These are phyloP conservation scores for Russula olivacea DNA, from an alignment of 768 basidiomycete species.

Conservation along the genomic window DNA sequence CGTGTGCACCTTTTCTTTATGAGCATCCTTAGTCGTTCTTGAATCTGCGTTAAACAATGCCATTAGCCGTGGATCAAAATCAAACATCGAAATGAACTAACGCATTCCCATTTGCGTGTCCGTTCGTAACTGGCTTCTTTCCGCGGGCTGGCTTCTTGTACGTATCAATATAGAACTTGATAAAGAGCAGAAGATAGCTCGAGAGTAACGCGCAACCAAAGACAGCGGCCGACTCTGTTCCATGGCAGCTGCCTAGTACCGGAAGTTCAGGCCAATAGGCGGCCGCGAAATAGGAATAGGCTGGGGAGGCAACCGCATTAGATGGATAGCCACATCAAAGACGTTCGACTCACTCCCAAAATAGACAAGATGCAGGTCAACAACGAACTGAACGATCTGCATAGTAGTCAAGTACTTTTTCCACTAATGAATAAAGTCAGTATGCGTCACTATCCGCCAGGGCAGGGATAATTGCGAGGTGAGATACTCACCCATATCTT, in stretches of 20 bases:
- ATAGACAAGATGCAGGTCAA: conserved; percentile 88
- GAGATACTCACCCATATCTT: conserved; percentile 77
- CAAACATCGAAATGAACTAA: conserved; percentile 21
- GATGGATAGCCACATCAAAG: not conserved
- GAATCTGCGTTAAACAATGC: not conserved
- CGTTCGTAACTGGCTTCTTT: conserved; percentile 37
- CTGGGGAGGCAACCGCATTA: conserved; percentile 29
- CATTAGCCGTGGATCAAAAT: not conserved
- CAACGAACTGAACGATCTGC: conserved; percentile 95
- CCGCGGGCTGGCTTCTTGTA: conserved; percentile 57
- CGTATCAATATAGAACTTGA: conserved; percentile 88
- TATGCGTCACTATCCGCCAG: not conserved
- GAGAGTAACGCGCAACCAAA: conserved; percentile 87
- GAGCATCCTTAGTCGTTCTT: conserved; percentile 18
- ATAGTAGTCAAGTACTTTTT: conserved; percentile 96
- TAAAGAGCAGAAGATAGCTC: conserved; percentile 89
- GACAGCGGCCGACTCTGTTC: conserved; percentile 80
- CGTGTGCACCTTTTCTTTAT: conserved; percentile 3
- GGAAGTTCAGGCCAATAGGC: conserved; percentile 56
- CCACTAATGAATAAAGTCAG: conserved; percentile 54
- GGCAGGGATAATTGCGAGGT: not conserved
- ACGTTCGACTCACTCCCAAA: conserved; percentile 76
- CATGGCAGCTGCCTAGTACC: conserved; percentile 76
- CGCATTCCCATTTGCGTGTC: conserved; percentile 42
- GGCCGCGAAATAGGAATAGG: conserved; percentile 77